phyloP scores from a whole-genome alignment of 176 grass and related monocot genomes.

The Microstegium vimineum region DNA sequence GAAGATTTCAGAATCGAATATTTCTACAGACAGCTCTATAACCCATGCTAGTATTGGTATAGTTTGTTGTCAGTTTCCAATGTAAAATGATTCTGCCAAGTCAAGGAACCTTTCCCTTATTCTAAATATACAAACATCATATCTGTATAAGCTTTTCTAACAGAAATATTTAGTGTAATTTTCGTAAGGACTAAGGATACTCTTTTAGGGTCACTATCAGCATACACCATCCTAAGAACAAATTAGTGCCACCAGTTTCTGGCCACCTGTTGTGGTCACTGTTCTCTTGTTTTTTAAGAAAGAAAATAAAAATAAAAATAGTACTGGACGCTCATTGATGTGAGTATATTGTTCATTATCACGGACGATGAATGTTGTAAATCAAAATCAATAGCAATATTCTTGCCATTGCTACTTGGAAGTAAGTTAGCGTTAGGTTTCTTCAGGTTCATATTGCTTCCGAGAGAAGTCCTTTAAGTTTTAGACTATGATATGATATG shows the following conservation, averaged over 20 bases:
- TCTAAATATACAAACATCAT: slow-evolving; percentile 1
- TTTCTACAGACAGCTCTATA: background rate
- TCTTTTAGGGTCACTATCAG: background rate
- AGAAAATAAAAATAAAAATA: background rate
- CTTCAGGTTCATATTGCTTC: slow-evolving; percentile 9
- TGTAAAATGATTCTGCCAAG: background rate
- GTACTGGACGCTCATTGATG: background rate
- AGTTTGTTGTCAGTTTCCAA: background rate
- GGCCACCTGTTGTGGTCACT: background rate
- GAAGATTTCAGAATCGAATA: background rate
- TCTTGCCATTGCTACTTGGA: background rate
- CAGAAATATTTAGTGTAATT: background rate
- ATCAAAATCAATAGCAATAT: background rate
- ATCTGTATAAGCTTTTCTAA: slow-evolving; percentile 2
- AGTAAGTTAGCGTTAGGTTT: background rate
- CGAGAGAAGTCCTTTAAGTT: background rate
- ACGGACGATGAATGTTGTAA: background rate
- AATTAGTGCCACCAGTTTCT: background rate
- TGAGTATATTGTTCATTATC: background rate
- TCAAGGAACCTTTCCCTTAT: background rate
- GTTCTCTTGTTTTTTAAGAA: background rate
- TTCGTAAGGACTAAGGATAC: background rate
- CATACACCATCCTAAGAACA: background rate
- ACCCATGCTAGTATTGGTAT: background rate
- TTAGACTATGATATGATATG: background rate